Evolutionary conservation across 805 yeast genomes (phyloP).

Genomic region (Komagataella phaffii): DNA sequence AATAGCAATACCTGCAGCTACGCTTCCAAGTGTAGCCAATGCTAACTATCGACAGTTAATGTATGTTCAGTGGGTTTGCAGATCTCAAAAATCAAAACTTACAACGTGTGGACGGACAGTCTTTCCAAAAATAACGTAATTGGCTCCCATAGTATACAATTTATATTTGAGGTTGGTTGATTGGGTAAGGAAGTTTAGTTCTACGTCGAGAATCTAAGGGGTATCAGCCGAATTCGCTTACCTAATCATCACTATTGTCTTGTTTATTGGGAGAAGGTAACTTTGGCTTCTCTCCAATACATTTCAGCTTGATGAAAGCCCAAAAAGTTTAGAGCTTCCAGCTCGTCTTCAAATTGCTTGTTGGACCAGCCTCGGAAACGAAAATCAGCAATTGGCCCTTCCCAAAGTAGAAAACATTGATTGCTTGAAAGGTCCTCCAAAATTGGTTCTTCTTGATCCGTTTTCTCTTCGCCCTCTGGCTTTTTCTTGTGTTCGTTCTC

Average conservation of each 20-base stretch:
- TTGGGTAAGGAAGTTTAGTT: neutral
- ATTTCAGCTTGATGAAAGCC: slow-evolving; percentile 38
- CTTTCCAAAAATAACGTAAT: slow-evolving; percentile 77
- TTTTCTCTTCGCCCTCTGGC: slow-evolving; percentile 5
- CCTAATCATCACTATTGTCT: neutral
- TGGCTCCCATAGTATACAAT: slow-evolving; percentile 52
- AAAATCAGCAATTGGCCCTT: slow-evolving; percentile 42
- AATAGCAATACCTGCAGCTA: slow-evolving; percentile 39
- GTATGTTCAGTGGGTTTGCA: neutral
- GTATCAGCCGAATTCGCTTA: neutral
- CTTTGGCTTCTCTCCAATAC: slow-evolving; percentile 37
- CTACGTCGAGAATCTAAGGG: neutral
- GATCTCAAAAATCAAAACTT: slow-evolving; percentile 12
- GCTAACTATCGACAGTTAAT: slow-evolving; percentile 35
- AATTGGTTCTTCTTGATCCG: slow-evolving; percentile 2
- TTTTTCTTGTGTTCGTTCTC: slow-evolving; percentile 26
- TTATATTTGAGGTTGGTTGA: neutral
- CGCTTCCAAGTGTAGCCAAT: slow-evolving; percentile 61
- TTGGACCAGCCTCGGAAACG: slow-evolving; percentile 62
- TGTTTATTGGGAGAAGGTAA: neutral
- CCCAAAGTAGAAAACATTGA: slow-evolving; percentile 47
- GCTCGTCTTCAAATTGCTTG: slow-evolving; percentile 35
- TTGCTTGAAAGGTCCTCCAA: slow-evolving; percentile 28
- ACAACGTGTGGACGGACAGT: slow-evolving; percentile 70
- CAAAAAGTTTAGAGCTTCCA: slow-evolving; percentile 35